Conservation (phyloP, 2,329 filamentous ascomycete species). For the Esteya vermicola region DNA sequence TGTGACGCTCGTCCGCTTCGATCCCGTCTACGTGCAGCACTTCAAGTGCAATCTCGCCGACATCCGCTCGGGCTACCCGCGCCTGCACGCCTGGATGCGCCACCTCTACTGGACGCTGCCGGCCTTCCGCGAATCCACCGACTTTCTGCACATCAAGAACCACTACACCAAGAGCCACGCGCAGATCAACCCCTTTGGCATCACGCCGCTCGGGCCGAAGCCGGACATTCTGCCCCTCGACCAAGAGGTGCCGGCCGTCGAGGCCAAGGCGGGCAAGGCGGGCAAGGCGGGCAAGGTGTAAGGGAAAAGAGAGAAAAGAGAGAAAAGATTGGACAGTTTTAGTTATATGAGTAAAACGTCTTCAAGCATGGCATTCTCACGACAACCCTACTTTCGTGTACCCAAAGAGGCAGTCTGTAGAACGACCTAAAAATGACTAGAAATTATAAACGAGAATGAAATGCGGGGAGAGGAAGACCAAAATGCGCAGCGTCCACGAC, state of each 20-base stretch:
- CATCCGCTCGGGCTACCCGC: constrained; percentile 71
- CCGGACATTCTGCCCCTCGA: constrained; percentile 67
- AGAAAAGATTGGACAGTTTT: too few relatives aligned
- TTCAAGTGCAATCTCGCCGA: constrained; percentile 81
- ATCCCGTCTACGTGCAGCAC: constrained; percentile 72
- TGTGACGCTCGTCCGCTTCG: constrained; percentile 61
- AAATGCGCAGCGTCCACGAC: too few relatives aligned
- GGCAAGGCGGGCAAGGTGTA: not conserved
- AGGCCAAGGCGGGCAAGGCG: constrained; percentile 5
- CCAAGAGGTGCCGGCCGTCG: constrained; percentile 57
- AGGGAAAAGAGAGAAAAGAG: not conserved
- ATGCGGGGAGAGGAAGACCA: too few relatives aligned
- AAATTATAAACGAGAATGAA: too few relatives aligned
- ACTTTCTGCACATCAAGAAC: constrained; percentile 92
- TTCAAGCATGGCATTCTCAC: too few relatives aligned
- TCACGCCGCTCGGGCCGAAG: constrained; percentile 74
- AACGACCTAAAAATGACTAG: too few relatives aligned
- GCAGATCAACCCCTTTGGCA: constrained; percentile 53
- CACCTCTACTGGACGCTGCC: constrained; percentile 71
- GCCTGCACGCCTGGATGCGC: constrained; percentile 67
- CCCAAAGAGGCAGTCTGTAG: too few relatives aligned
- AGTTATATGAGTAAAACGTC: too few relatives aligned
- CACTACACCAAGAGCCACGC: constrained; percentile 49
- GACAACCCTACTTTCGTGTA: too few relatives aligned
- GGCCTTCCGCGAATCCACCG: constrained; percentile 69